These are phyloP conservation scores for Allium sativum DNA, from an alignment of 106 monocot species.

Conservation along the genomic window DNA sequence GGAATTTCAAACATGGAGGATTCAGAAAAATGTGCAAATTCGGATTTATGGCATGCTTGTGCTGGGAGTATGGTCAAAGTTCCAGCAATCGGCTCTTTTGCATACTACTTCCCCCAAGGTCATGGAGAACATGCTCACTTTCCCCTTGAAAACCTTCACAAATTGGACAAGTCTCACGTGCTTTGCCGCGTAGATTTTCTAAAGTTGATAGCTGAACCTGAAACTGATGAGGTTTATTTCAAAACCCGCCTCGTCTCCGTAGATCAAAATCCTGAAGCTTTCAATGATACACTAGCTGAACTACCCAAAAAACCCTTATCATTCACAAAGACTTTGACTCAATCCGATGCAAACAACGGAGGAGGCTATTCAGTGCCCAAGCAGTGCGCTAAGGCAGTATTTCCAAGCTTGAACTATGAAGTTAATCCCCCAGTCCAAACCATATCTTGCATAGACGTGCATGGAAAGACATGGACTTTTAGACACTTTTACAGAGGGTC, in stretches of 20 bases:
- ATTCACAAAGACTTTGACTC: slow-evolving; percentile 53
- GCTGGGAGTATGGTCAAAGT: slow-evolving; percentile 56
- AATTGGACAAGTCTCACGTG: slow-evolving; percentile 15
- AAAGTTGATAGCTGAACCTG: slow-evolving; percentile 37
- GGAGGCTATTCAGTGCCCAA: slow-evolving; percentile 50
- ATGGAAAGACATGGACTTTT: slow-evolving; percentile 50
- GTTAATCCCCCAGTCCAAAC: slow-evolving; percentile 49
- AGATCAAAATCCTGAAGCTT: slow-evolving; percentile 3
- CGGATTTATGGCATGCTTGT: slow-evolving; percentile 56
- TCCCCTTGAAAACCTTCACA: slow-evolving; percentile 8
- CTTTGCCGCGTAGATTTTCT: slow-evolving; percentile 30
- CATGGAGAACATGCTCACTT: slow-evolving; percentile 36
- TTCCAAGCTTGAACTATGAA: slow-evolving; percentile 45
- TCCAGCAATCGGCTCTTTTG: slow-evolving; percentile 31
- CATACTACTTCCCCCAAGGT: slow-evolving; percentile 53
- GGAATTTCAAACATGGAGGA: too few species aligned
- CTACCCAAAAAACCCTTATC: slow-evolving; percentile 26
- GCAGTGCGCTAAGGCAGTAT: slow-evolving; percentile 56
- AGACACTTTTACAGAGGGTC: slow-evolving; percentile 55
- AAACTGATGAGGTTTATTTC: slow-evolving; percentile 45
- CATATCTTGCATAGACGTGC: slow-evolving; percentile 43
- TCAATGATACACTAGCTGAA: neutral
- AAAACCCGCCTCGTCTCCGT: slow-evolving; percentile 25
- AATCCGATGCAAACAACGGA: slow-evolving; percentile 58
- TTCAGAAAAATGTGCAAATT: slow-evolving; percentile 27